Conservation (phyloP, 2,329 filamentous ascomycete genomes). For the Ophiostoma montium region DNA sequence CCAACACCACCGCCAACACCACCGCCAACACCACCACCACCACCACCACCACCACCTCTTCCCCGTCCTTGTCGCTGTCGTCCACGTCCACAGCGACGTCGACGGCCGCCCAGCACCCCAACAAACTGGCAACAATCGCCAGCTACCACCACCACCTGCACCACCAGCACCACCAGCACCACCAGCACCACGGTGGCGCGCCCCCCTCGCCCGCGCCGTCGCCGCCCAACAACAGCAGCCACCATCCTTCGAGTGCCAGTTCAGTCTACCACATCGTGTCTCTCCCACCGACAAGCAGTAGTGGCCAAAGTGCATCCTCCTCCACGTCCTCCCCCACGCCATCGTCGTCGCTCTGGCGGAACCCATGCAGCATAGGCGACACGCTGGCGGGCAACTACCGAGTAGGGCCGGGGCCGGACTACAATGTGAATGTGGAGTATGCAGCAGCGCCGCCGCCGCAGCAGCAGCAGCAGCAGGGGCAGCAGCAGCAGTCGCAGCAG, state of each 20-base stretch:
- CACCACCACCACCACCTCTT: background rate
- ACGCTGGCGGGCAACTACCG: conserved; percentile 64
- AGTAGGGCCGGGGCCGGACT: conserved; percentile 42
- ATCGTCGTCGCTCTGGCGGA: conserved; percentile 68
- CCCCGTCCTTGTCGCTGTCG: no score
- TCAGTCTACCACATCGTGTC: conserved; percentile 41
- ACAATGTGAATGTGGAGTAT: conserved; percentile 65
- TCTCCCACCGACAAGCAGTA: conserved; percentile 51
- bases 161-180: background rate
- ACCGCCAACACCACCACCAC: background rate
- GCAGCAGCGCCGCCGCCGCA: no score
- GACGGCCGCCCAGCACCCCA: background rate
- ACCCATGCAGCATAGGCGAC: conserved; percentile 57
- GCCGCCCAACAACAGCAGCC: conserved; percentile 18
- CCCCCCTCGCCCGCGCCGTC: background rate
- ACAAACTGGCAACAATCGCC: background rate
- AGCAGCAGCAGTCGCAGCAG: no score
- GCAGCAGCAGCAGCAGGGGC: no score
- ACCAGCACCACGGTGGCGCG: background rate
- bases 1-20: background rate
- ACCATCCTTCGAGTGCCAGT: conserved; percentile 34
- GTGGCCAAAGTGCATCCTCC: conserved; percentile 52
- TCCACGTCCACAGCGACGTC: no score
- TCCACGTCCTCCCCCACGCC: no score
- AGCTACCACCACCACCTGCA: background rate